Conservation (phyloP, 1,139 yeast genomes). For the Pichia sp. region DNA sequence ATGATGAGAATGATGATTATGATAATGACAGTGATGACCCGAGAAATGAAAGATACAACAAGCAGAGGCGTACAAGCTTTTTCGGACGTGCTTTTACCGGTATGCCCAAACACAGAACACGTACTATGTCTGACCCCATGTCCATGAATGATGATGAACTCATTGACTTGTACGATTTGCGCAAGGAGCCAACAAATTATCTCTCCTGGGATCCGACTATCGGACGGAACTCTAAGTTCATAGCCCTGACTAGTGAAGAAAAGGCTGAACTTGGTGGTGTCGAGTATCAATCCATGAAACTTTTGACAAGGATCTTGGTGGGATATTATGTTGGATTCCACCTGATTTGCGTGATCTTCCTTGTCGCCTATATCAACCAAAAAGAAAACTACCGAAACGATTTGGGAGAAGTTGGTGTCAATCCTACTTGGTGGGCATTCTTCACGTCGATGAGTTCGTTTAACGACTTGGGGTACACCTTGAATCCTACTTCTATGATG, state of each 20-base stretch:
- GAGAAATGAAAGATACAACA: constrained; percentile 4
- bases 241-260: constrained; percentile 72
- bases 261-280: constrained; percentile 96
- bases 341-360: constrained; percentile 46
- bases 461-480: constrained; percentile 75
- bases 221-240: constrained; percentile 94
- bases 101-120: constrained; percentile 6
- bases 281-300: constrained; percentile 83
- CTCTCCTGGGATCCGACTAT: constrained; percentile 88
- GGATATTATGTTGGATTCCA: constrained; percentile 73
- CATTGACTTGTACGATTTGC: constrained; percentile 17
- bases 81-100: constrained; percentile 22
- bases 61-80: constrained; percentile 19
- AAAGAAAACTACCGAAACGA: constrained; percentile 35
- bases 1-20: background rate
- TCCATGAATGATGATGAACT: constrained; percentile 22
- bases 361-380: constrained; percentile 60
- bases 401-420: constrained; percentile 48
- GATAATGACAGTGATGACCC: constrained; percentile 7
- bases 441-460: constrained; percentile 74
- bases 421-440: constrained; percentile 89
- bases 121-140: constrained; percentile 10
- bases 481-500: constrained; percentile 73
- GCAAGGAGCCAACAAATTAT: constrained; percentile 31
- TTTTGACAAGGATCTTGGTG: constrained; percentile 60